A percentile compares a stretch with the other conserved stretches of the same genome.
Conservation (phyloP, 371 early-diverging fungal genomes). For the Mucor circinelloides region DNA sequence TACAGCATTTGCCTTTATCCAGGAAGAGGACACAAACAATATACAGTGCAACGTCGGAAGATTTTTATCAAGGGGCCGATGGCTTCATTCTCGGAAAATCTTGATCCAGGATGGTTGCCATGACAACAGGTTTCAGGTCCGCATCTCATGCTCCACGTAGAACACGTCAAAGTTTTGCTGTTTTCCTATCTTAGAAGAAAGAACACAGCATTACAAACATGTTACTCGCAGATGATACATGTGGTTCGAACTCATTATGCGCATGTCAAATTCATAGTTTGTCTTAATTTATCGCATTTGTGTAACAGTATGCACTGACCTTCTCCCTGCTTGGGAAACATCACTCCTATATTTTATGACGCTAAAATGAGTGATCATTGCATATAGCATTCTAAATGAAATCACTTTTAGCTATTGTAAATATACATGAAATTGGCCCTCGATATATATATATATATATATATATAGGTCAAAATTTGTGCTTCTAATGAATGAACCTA, state of each 20-base stretch:
- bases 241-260: background rate
- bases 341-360: too few relatives aligned
- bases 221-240: background rate
- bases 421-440: too few relatives aligned
- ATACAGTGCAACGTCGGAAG: too few relatives aligned
- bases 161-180: background rate
- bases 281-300: background rate
- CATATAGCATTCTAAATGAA: background rate
- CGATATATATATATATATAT: too few relatives aligned
- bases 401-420: too few relatives aligned
- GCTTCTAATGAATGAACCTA: too few relatives aligned
- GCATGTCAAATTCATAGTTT: background rate
- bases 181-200: background rate
- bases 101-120: background rate
- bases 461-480: too few relatives aligned
- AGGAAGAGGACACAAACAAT: too few relatives aligned
- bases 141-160: background rate
- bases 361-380: background rate
- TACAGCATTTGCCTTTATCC: background rate
- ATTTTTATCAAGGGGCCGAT: background rate
- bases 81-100: background rate
- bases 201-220: background rate
- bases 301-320: background rate
- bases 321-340: background rate
- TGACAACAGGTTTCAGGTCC: background rate